phyloP scores from a whole-genome alignment of 1,284 basidiomycete genomes.

The Mycena sp. region DNA sequence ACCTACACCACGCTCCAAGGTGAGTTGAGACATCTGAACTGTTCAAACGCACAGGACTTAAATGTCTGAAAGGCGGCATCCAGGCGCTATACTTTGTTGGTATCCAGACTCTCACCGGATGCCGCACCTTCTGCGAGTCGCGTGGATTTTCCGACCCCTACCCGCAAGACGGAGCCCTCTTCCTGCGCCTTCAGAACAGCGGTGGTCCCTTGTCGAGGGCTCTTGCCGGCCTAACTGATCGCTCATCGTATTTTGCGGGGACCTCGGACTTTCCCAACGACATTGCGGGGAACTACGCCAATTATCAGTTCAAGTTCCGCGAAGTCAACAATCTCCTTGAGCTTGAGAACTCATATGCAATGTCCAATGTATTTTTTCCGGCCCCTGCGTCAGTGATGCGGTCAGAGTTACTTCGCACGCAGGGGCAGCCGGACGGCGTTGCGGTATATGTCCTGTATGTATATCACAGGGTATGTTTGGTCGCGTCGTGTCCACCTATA shows the following conservation, averaged over 20 bases:
- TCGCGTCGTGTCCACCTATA: no score
- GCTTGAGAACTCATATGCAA: not conserved
- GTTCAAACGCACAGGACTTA: no score
- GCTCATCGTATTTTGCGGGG: not conserved
- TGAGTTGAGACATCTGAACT: no score
- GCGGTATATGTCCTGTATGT: conserved; percentile 11
- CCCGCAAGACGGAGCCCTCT: not conserved
- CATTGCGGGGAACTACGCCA: not conserved
- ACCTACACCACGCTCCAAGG: no score
- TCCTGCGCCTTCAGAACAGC: not conserved
- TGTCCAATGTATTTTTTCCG: not conserved
- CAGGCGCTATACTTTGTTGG: conserved; percentile 16
- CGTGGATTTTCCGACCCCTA: not conserved
- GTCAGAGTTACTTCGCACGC: not conserved
- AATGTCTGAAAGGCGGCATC: no score
- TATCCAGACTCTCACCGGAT: not conserved
- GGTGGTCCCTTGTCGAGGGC: conserved; percentile 1
- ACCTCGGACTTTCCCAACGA: conserved; percentile 6
- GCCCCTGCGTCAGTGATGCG: not conserved
- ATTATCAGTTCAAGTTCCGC: conserved; percentile 6
- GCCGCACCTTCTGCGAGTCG: conserved; percentile 3
- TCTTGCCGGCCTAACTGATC: not conserved
- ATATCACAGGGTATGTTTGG: not conserved
- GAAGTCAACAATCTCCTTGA: not conserved
- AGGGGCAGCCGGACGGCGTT: not conserved